Conservation (phyloP, 805 yeast species). For the Lipomyces kockii region DNA sequence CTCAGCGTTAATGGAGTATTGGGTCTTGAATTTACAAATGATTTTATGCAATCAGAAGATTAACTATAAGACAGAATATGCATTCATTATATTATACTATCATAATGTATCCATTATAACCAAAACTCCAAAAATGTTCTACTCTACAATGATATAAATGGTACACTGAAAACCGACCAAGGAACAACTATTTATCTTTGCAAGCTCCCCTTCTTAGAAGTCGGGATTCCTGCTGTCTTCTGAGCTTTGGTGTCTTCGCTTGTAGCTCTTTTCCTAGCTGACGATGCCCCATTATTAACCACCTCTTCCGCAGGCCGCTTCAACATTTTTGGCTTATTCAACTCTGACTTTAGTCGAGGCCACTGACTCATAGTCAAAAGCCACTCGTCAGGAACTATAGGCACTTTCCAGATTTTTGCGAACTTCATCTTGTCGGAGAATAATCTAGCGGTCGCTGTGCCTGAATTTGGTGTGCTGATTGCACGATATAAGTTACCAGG, state of each 20-base stretch:
- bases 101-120: neutral
- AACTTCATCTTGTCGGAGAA: conserved; percentile 41
- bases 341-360: neutral
- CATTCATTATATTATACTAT: neutral
- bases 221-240: neutral
- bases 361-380: conserved; percentile 36
- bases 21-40: neutral
- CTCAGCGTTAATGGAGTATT: neutral
- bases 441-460: conserved; percentile 9
- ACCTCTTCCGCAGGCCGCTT: neutral
- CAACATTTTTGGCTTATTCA: neutral
- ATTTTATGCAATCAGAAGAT: neutral
- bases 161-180: neutral
- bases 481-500: conserved; percentile 23
- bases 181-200: neutral
- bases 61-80: neutral
- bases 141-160: neutral
- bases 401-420: conserved; percentile 47
- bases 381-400: conserved; percentile 48
- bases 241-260: neutral
- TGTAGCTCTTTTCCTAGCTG: neutral
- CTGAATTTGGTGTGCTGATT: conserved; percentile 5
- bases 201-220: neutral
- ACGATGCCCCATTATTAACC: neutral
- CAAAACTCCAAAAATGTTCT: neutral